Evolutionary conservation across 2,329 filamentous ascomycete genomes (phyloP).

Genomic region (Immersiporthe knoxdaviesiana): DNA sequence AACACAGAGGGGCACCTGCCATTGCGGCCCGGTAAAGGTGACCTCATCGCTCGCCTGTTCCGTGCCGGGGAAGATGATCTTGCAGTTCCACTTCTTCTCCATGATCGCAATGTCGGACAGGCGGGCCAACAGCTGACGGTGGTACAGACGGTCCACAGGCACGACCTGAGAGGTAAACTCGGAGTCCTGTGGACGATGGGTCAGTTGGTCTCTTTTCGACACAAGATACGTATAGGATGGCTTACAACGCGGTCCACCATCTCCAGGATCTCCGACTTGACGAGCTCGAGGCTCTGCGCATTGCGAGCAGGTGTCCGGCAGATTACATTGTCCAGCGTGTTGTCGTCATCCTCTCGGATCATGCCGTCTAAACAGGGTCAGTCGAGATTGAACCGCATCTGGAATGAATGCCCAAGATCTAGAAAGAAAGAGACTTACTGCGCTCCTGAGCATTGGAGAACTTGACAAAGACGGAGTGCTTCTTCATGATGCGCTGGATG

Average conservation of each 20-base stretch:
- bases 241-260: conserved; percentile 94
- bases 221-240: conserved; percentile 32
- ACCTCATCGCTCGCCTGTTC: conserved; percentile 97
- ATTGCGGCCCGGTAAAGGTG: conserved; percentile 93
- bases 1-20: conserved; percentile 95
- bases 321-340: conserved; percentile 98
- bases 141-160: conserved; percentile 91
- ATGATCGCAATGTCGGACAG: conserved; percentile 89
- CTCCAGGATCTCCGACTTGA: conserved; percentile 98
- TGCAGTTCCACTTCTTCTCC: conserved; percentile 99
- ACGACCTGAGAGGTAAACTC: conserved; percentile 96
- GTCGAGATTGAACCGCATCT: conserved; percentile 20
- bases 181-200: conserved; percentile 67
- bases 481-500: conserved; percentile 99
- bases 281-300: conserved; percentile 92
- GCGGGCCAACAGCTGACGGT: conserved; percentile 88
- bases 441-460: conserved; percentile 99
- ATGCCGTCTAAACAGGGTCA: conserved; percentile 62
- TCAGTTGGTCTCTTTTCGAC: conserved; percentile 19
- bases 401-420: background rate
- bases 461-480: conserved; percentile 99
- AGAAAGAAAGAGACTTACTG: conserved; percentile 50
- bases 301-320: conserved; percentile 97
- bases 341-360: conserved; percentile 94
- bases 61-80: conserved; percentile 96